Conservation (phyloP, 345 rosid genomes). For the Trapa bicornis region DNA sequence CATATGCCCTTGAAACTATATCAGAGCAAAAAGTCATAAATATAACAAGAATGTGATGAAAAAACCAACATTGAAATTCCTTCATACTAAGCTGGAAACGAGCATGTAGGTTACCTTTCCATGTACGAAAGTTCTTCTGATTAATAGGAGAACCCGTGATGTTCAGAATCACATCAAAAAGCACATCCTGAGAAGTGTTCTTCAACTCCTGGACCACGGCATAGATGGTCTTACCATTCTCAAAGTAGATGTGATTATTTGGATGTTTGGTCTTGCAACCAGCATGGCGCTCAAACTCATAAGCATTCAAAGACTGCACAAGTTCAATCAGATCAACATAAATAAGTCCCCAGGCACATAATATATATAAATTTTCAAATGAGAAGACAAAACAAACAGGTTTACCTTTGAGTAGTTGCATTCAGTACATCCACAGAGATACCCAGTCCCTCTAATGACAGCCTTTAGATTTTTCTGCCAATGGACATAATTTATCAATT, state of each 20-base stretch:
- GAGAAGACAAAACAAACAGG: neutral
- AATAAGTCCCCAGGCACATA: neutral
- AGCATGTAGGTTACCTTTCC: slow-evolving; percentile 33
- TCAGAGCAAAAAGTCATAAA: neutral
- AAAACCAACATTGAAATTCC: neutral
- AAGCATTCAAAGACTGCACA: slow-evolving; percentile 45
- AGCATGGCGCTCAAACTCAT: slow-evolving; percentile 59
- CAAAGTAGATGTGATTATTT: slow-evolving; percentile 56
- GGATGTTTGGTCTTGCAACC: slow-evolving; percentile 69
- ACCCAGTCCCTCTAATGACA: slow-evolving; percentile 40
- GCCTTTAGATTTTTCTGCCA: slow-evolving; percentile 40
- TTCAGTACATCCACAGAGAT: slow-evolving; percentile 43
- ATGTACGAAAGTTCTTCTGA: slow-evolving; percentile 38
- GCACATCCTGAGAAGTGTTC: slow-evolving; percentile 41
- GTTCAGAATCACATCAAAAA: slow-evolving; percentile 42
- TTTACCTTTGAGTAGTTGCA: slow-evolving; percentile 43
- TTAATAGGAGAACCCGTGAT: slow-evolving; percentile 40
- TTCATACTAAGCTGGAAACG: neutral
- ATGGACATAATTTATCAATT: neutral
- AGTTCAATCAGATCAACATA: neutral
- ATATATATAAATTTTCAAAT: neutral
- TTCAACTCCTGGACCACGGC: slow-evolving; percentile 57
- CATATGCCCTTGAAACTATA: neutral
- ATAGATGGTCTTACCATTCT: slow-evolving; percentile 57
- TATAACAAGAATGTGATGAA: no score